Base-by-base conservation (phyloP, 192 early-diverging fungal species). In the Umbelopsis isabellina region DNA sequence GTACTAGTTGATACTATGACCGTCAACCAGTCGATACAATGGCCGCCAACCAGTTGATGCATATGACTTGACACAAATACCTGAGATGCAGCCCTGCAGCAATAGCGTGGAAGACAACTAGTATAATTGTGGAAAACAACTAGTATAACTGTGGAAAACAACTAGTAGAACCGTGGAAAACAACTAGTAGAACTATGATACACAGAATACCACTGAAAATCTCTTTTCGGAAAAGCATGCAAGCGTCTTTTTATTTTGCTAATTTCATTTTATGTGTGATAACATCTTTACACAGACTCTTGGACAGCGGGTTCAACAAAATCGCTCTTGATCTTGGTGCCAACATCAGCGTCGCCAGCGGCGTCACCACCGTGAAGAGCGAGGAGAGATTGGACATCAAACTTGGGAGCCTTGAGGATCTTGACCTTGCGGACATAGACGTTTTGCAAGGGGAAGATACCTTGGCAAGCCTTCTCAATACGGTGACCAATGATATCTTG, bases 391-490 rank as follows among this genome's bases (percentile, higher is more conserved):
- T 91, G 93, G 65, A 93, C 85, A 85, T 98, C 97, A 79, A 93
- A 92, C 88, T 95, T 94, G 78, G 96, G 96, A 70, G 89, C 88
- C 92, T 98, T 99, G 82, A 99, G 85, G 75, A 99, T 95, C 93
- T 99, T 99, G 82, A 94, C 95, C 92, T 99, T 99, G 82, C 91
- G 92, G 82, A 97, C 86, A 84, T 90, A 92, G 76, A 93, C 92
- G 87, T 97, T 92, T 86, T 97, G 94, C 77, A 99, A 89, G 50
- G 97, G 97, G 93, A 95, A 99, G 89, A 99, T 98, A 73, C 87
- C 87, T 80, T 96, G 93, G 89, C 91, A 93, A 67, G 92, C 90
- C 94, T 97, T 98, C 86, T 95, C 93, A 75, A 99, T 98, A 75
- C 93, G 91, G 84, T 88, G 92, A 85, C 96, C 97, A 76, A 99